Percentiles rank a stretch among this genome's conserved stretches.
Conservation (phyloP, 2,329 filamentous ascomycete species). For the Alternaria gaisen region DNA sequence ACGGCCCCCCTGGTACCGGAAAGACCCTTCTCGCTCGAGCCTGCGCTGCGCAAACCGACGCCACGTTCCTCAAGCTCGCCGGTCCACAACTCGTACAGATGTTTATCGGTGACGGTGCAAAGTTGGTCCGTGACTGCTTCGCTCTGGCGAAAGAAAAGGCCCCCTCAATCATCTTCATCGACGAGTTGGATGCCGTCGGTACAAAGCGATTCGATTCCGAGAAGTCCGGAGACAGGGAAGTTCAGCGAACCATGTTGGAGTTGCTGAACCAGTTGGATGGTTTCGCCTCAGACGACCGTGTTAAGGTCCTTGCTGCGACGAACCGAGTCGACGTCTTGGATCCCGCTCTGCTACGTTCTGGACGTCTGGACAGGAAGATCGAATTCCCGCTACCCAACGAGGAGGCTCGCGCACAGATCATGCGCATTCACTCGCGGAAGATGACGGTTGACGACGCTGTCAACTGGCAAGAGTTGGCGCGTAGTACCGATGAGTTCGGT, state of each 20-base stretch:
- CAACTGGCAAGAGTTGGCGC: constrained; percentile 95
- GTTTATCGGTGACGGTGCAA: constrained; percentile 99
- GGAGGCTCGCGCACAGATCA: constrained; percentile 94
- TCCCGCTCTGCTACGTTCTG: constrained; percentile 87
- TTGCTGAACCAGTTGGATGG: constrained; percentile 98
- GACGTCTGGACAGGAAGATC: constrained; percentile 94
- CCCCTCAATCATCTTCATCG: constrained; percentile 98
- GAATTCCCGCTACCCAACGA: constrained; percentile 98
- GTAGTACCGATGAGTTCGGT: constrained; percentile 98
- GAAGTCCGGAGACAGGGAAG: constrained; percentile 96
- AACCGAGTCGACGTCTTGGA: constrained; percentile 95
- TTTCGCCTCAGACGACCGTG: constrained; percentile 94
- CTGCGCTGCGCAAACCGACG: constrained; percentile 96
- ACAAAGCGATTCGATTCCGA: constrained; percentile 99
- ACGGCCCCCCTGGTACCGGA: constrained; percentile 89
- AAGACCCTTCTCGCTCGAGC: constrained; percentile 94
- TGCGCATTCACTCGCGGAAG: constrained; percentile 97
- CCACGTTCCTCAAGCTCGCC: constrained; percentile 97
- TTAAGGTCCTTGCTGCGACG: constrained; percentile 94
- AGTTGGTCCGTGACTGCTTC: constrained; percentile 96
- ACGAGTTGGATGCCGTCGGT: constrained; percentile 97
- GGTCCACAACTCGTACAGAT: constrained; percentile 98
- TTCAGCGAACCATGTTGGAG: constrained; percentile 98
- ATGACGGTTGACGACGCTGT: constrained; percentile 94
- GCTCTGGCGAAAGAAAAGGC: constrained; percentile 98